Evolutionary conservation across 345 rosid genomes (phyloP), one percentile per base, ranked within the genome.

Genomic region (Balakata baccata): DNA sequence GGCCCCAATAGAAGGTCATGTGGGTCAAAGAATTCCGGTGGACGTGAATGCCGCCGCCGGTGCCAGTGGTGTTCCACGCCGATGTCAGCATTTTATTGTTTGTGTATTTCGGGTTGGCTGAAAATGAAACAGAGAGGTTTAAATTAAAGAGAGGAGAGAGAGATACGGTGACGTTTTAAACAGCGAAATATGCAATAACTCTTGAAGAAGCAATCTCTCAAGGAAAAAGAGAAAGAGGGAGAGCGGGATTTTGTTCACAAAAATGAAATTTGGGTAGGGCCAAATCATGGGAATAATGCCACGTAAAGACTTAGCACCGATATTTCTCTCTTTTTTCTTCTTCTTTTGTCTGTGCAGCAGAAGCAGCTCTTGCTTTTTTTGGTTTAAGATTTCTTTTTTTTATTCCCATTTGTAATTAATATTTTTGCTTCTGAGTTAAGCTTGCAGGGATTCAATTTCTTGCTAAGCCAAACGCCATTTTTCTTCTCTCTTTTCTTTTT

Each of bases 1-100:
- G 86, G 38, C 98, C 90, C 98, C 95, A 93, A 67, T 43, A 88
- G 81, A 93, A 89, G 61, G 75, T 41, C 64, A 13, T 64, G 53
- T 71, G 81, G 11, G 45, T 43, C 56, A 18, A 25, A 17, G 22
- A 18, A 12, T 43, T 77, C 45, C 73, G 81, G 63, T 66, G 82
- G 18, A 46, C 58, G 68, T 76, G 83, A 51, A 61, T 7, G 0
- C 45, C 17, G 45, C 22, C 6, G 43, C 22, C 18, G 38, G 53
- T 20, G 37, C 79, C 73, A 0, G 77, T 17, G 13, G 79, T 66
- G 72, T 76, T 73, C 72, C 86, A 80, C 1, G 78, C 77, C 34
- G 74, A 53, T 12, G 76, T 56, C 43, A 67, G 41, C 54, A 66
- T 45, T 43, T 5, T 25, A 17, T n/a, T n/a, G 41, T 34, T 43